Base-by-base conservation (phyloP, 2,329 filamentous ascomycete species). In the Botrytis porri region DNA sequence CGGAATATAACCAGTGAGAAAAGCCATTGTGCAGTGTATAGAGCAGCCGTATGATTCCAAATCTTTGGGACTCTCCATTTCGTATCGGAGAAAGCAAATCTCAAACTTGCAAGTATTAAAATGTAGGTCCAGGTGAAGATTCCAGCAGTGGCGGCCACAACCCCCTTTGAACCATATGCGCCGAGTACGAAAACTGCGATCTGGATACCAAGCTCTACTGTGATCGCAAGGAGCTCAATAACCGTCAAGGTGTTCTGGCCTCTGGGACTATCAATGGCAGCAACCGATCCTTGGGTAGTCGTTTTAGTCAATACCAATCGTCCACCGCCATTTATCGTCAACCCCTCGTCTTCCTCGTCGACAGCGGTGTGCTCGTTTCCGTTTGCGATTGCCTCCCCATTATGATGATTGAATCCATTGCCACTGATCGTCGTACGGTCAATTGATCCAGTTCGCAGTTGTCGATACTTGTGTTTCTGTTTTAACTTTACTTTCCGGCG, bases 11-110 rank as follows among this genome's bases (percentile, higher is more conserved):
- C 85, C 37, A 95, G 75, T 14, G 87, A 86, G 79, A 95, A 90
- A 8, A 96, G 79, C 94, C 95, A 99, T 81, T 95, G 91, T 71
- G 90, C 84, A 71, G 88, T 87, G 82, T 99, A 99, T 71, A 99
- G 89, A 75, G 87, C 84, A 32, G 94, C 92, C 0, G 96, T 98
- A 82, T 99, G 96, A 80, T 95, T 95, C 96, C 96, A 99, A 14
- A 98, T 84, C 73, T 88, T 86, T 14, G 92, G 91, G 22, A 96
- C 81, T 82, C 81, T 88, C 87, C 84, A 93, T 86, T 85, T 89
- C 79, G 83, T 89, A 83, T 84, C 89, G 82, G 82, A 91, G 83
- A 86, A 89, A 83, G 83, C 90, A 78, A 98, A 84, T 48, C 96
- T 90, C 61, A 94, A 83, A 32, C 89, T 88, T 22, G 90, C 90